phyloP scores from a whole-genome alignment of 2,329 filamentous ascomycete species.

The Paecilomyces variotii region DNA sequence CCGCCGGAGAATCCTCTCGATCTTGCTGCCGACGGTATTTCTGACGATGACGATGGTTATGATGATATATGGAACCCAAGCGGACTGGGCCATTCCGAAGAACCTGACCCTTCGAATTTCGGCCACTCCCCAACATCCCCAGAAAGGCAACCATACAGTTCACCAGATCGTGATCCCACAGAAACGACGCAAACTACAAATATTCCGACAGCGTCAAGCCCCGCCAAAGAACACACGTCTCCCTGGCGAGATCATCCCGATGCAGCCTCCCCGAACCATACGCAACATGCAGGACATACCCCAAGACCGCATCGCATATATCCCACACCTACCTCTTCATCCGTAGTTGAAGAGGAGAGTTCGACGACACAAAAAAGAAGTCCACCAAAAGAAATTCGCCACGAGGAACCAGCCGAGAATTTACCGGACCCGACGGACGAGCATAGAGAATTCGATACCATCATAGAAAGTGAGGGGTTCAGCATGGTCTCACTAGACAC shows the following conservation, averaged over 20 bases:
- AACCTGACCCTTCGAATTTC: slow-evolving; percentile 4
- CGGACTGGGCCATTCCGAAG: slow-evolving; percentile 13
- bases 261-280: slow-evolving; percentile 24
- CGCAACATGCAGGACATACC: slow-evolving; percentile 23
- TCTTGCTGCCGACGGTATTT: slow-evolving; percentile 19
- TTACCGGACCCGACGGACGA: slow-evolving; percentile 31
- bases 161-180: background rate
- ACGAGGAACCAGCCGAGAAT: background rate
- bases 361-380: background rate
- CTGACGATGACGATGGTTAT: slow-evolving; percentile 15
- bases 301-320: slow-evolving; percentile 27
- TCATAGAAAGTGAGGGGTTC: slow-evolving; percentile 51
- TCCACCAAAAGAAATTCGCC: background rate
- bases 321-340: slow-evolving; percentile 34
- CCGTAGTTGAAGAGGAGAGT: slow-evolving; percentile 28
- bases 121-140: background rate
- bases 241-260: slow-evolving; percentile 12
- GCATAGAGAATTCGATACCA: slow-evolving; percentile 44
- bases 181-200: background rate
- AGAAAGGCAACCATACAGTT: background rate
- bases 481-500: slow-evolving; percentile 51
- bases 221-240: slow-evolving; percentile 27
- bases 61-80: slow-evolving; percentile 11
- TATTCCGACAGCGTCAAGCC: slow-evolving; percentile 11
- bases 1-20: slow-evolving; percentile 16